These are phyloP conservation scores for Neopestalotiopsis sp. DNA, from an alignment of 2,329 filamentous ascomycete genomes.

Conservation along the genomic window DNA sequence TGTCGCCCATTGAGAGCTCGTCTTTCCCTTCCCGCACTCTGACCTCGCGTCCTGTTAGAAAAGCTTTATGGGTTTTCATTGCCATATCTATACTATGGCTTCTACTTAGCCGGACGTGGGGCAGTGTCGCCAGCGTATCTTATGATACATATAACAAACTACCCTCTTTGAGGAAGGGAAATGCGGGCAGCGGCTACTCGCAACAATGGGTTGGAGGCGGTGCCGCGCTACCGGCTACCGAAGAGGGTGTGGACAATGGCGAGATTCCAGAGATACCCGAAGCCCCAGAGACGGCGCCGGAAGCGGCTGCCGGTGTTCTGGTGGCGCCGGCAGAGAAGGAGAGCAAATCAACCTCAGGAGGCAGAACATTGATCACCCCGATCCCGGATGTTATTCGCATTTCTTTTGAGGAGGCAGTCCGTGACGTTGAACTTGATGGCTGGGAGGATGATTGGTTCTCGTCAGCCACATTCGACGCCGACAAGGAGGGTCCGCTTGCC, in stretches of 20 bases:
- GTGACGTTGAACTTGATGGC: conserved; percentile 42
- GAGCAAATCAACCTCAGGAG: not conserved
- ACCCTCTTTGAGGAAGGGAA: conserved; percentile 25
- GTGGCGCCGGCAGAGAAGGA: conserved; percentile 19
- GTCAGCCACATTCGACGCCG: conserved; percentile 37
- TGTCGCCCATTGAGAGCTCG: conserved; percentile 28
- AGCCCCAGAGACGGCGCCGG: not conserved
- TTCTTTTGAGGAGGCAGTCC: conserved; percentile 44
- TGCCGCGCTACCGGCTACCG: conserved; percentile 23
- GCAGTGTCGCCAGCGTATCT: conserved; percentile 18
- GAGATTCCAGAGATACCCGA: conserved; percentile 6
- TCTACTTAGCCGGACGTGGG: conserved; percentile 24
- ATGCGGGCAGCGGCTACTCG: conserved; percentile 19
- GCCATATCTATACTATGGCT: conserved; percentile 26
- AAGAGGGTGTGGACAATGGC: conserved; percentile 14
- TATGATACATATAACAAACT: conserved; percentile 27
- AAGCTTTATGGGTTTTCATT: conserved; percentile 26
- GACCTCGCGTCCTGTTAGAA: conserved; percentile 30
- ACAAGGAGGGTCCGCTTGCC: conserved; percentile 35
- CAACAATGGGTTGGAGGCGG: conserved; percentile 33
- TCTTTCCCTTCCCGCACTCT: conserved; percentile 22
- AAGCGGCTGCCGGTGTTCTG: not conserved
- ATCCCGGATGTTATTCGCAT: conserved; percentile 47
- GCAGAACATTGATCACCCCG: conserved; percentile 25
- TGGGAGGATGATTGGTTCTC: conserved; percentile 50